A percentile compares a stretch with the other conserved stretches of the same genome.
phyloP scores from a whole-genome alignment of 1,284 basidiomycete species.

The Takashimella tepidaria region DNA sequence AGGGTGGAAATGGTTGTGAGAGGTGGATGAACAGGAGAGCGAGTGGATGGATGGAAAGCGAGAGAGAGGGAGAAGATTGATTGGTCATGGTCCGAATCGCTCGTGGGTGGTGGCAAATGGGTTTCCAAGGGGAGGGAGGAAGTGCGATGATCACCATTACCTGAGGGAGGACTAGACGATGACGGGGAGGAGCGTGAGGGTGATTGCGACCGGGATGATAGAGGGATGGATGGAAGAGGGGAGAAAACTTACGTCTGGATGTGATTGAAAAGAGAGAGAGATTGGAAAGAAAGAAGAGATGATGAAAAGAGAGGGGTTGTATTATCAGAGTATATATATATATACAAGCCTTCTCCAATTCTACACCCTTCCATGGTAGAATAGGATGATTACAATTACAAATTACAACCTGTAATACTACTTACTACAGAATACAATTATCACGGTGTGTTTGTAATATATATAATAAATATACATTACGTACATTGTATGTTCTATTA shows the following conservation, averaged over 20 bases:
- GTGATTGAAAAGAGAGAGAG: background rate
- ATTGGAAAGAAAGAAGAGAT: background rate
- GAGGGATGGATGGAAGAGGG: background rate
- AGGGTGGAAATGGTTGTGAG: background rate
- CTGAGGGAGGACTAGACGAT: background rate
- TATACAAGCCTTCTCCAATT: background rate
- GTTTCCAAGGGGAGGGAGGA: background rate
- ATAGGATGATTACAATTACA: too few species aligned
- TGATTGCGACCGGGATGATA: constrained; percentile 1
- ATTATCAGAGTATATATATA: constrained; percentile 1
- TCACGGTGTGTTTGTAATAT: too few species aligned
- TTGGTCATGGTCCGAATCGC: too few species aligned
- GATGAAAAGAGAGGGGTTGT: constrained; percentile 2
- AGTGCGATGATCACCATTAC: background rate
- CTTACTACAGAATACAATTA: too few species aligned
- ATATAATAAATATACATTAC: too few species aligned
- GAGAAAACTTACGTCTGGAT: background rate
- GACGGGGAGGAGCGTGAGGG: background rate
- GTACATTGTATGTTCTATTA: too few species aligned
- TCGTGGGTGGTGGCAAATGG: constrained; percentile 3
- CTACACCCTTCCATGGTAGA: too few species aligned
- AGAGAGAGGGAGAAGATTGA: background rate
- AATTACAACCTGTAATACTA: too few species aligned
- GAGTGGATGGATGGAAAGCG: background rate
- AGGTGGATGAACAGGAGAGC: background rate